Evolutionary conservation across 140 eudicot genomes (phyloP).

Genomic region (Senecio squalidus): DNA sequence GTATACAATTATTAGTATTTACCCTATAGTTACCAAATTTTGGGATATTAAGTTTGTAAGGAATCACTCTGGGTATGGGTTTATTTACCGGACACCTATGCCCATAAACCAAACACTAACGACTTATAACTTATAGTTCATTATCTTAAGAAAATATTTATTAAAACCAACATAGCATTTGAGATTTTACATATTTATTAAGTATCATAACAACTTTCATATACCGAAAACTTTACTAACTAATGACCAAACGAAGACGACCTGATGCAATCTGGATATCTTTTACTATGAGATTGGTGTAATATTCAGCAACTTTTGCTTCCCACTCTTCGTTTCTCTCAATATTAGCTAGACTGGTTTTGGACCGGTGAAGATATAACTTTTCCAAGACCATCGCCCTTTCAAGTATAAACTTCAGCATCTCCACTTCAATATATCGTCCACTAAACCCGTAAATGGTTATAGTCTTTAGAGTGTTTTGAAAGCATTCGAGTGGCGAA

Average conservation of each 20-base stretch:
- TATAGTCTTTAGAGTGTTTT: background rate
- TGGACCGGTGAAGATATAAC: background rate
- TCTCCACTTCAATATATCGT: background rate
- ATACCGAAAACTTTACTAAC: background rate
- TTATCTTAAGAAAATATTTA: too few species aligned
- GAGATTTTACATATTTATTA: too few species aligned
- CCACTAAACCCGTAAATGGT: background rate
- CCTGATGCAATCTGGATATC: background rate
- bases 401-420: background rate
- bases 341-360: background rate
- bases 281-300: background rate
- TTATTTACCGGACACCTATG: too few species aligned
- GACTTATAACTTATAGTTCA: too few species aligned
- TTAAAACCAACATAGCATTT: too few species aligned
- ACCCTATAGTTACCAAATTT: too few species aligned
- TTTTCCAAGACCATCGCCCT: background rate
- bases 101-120: too few species aligned
- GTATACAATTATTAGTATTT: too few species aligned
- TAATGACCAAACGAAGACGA: background rate
- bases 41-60: too few species aligned
- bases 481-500: background rate
- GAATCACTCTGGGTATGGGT: too few species aligned
- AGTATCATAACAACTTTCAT: background rate
- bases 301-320: background rate
- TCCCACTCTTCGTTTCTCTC: background rate